A percentile compares a stretch with the other conserved stretches of the same genome.
Conservation (phyloP, 805 yeast species). For the Metschnikowia lunata region DNA sequence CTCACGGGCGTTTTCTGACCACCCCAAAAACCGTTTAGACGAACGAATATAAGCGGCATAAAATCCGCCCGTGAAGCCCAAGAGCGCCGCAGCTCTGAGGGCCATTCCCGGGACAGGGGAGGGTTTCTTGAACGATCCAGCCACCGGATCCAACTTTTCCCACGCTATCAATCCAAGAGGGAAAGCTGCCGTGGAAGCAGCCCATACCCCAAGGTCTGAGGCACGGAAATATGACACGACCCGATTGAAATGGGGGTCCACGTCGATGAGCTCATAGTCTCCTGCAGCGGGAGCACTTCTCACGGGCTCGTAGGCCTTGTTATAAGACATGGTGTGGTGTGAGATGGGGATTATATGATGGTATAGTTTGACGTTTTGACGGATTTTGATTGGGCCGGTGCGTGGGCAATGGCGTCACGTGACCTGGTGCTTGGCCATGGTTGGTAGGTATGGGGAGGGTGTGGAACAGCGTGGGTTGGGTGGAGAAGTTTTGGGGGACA, state of each 20-base stretch:
- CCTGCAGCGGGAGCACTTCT: constrained; percentile 24
- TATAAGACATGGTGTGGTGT: constrained; percentile 33
- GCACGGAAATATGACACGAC: constrained; percentile 71
- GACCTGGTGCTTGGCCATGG: no score
- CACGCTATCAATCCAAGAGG: constrained; percentile 39
- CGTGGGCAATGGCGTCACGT: constrained; percentile 12
- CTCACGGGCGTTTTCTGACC: constrained; percentile 67
- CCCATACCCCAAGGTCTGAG: constrained; percentile 55
- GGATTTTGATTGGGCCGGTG: constrained; percentile 32
- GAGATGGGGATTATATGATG: constrained; percentile 7
- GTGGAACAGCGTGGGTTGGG: no score
- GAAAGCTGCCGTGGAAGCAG: constrained; percentile 37
- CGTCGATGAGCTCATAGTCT: constrained; percentile 57
- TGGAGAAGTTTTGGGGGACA: no score
- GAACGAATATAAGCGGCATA: constrained; percentile 64
- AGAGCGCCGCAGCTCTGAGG: constrained; percentile 53
- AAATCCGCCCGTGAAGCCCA: constrained; percentile 75
- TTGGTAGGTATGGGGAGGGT: no score
- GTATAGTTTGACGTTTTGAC: constrained; percentile 18
- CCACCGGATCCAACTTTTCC: constrained; percentile 41
- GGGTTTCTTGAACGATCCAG: constrained; percentile 41
- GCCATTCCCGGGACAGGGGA: constrained; percentile 51
- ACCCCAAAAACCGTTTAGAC: constrained; percentile 72
- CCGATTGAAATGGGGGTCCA: constrained; percentile 70
- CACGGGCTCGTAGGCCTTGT: constrained; percentile 36